Evolutionary conservation across 345 rosid species (phyloP), one percentile per base, ranked within the genome.

Genomic region (Eucalyptus cloeziana): DNA sequence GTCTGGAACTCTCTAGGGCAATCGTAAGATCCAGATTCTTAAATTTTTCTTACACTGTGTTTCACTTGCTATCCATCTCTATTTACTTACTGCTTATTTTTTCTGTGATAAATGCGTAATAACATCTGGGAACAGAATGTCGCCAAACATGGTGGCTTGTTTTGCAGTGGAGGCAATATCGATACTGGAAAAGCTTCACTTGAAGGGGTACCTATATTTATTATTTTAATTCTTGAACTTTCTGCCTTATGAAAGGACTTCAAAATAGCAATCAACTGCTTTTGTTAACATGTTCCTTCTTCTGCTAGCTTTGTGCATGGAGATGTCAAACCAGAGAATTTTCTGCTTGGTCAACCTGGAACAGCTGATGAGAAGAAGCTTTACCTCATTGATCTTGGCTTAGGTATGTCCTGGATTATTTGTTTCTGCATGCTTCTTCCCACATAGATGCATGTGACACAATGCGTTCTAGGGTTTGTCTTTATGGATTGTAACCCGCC

Each of bases 141-240:
- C 98, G 33, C 94, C 95, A 62, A 94, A 93, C 90, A 95, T 96
- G 99, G 98, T 92, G 89, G 99, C 96, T 25, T 97, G 99, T 94
- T 95, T 97, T 88, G 99, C 98, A 16, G 94, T 96, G 91, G 99
- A 97, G 92, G 99, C 99, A 30, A 93, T 97, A 93, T 97, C 99
- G 24, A 97, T 97, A 91, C 94, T 97, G 87, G 99, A 96, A 88
- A 95, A 95, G 91, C 95, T 97, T 90, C 99, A 96, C 91, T 71
- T 91, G 89, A 96, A 93, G 91, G 99, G 99, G 99, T 97, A 91
- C 90, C 91, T 76, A 52, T 49, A 37, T 69, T 15, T 86, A 85
- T 69, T 67, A 56, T 86, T 87, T 62, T 86, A 22, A 87, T 87
- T 51, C 40, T 27, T 67, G 86, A 50, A 83, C 80, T 88, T 85